A percentile compares a stretch with the other conserved stretches of the same genome.
phyloP scores from a whole-genome alignment of 2,329 filamentous ascomycete species.

The Fusarium buharicum region DNA sequence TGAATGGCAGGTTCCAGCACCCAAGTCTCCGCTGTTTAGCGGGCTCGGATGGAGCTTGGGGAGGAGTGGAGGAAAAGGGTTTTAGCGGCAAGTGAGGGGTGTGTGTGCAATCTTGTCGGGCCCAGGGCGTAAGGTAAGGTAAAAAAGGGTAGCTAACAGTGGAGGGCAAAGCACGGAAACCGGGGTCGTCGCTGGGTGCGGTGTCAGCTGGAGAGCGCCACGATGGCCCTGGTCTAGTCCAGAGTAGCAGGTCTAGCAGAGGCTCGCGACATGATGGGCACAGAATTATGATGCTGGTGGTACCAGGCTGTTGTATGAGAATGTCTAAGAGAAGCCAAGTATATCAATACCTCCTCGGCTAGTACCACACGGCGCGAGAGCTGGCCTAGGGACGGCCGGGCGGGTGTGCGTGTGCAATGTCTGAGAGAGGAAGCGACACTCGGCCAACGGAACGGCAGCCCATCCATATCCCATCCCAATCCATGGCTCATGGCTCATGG shows the following conservation, averaged over 20 bases:
- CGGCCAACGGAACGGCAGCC: conserved; percentile 43
- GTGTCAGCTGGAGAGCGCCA: conserved; percentile 47
- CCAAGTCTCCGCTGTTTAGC: conserved; percentile 31
- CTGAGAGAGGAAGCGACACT: conserved; percentile 42
- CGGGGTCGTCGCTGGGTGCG: conserved; percentile 35
- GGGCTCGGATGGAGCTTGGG: conserved; percentile 32
- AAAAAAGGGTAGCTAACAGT: conserved; percentile 9
- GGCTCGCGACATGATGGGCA: conserved; percentile 29
- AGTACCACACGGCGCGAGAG: conserved; percentile 35
- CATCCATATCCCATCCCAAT: conserved; percentile 17
- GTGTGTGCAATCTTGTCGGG: conserved; percentile 3
- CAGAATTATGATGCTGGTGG: conserved; percentile 24
- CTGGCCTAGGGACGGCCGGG: conserved; percentile 30
- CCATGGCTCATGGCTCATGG: neutral
- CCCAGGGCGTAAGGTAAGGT: conserved; percentile 11
- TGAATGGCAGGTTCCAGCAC: conserved; percentile 40
- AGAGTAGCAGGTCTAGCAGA: conserved; percentile 31
- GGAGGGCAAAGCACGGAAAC: conserved; percentile 37
- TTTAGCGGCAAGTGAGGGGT: conserved; percentile 32
- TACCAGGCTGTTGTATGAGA: conserved; percentile 27
- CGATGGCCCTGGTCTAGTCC: conserved; percentile 43
- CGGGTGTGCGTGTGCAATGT: conserved; percentile 41
- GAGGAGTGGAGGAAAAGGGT: conserved; percentile 33
- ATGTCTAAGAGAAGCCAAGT: conserved; percentile 18
- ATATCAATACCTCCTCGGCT: conserved; percentile 20